A percentile compares a stretch with the other conserved stretches of the same genome.
Conservation (phyloP, 2,329 filamentous ascomycete species). For the Phoma sp. region DNA sequence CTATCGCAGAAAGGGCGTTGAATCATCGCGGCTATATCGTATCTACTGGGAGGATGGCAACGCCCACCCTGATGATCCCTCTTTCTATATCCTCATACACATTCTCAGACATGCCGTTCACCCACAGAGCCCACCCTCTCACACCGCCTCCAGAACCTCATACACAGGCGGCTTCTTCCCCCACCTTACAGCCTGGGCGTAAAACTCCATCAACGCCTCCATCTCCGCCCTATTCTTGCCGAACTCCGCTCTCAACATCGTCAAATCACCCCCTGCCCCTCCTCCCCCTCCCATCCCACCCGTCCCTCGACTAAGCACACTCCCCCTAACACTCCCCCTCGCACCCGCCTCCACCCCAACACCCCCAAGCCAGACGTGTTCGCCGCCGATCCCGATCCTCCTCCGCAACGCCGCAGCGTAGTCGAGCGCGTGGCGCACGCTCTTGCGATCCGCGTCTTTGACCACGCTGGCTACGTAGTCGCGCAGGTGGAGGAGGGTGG, state of each 20-base stretch:
- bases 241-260: conserved; percentile 24
- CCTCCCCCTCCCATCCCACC: too few species aligned
- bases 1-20: too few species aligned
- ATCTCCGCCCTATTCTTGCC: conserved; percentile 19
- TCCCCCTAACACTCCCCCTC: too few species aligned
- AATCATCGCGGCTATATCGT: too few species aligned
- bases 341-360: too few species aligned
- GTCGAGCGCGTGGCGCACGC: conserved; percentile 31
- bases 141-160: conserved; percentile 29
- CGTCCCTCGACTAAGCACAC: neutral
- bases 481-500: conserved; percentile 31
- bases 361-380: conserved; percentile 23
- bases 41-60: too few species aligned
- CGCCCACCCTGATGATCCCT: too few species aligned
- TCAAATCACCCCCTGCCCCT: conserved; percentile 8
- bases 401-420: conserved; percentile 29
- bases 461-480: conserved; percentile 28
- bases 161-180: conserved; percentile 24
- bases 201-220: conserved; percentile 30
- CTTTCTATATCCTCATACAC: too few species aligned
- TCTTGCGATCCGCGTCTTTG: conserved; percentile 27
- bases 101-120: too few species aligned
- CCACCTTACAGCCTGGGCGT: conserved; percentile 31
- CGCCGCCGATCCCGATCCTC: conserved; percentile 23
- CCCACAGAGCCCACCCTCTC: neutral